These are phyloP conservation scores for Lepidium didymum DNA, from an alignment of 345 rosid genomes.

Conservation along the genomic window DNA sequence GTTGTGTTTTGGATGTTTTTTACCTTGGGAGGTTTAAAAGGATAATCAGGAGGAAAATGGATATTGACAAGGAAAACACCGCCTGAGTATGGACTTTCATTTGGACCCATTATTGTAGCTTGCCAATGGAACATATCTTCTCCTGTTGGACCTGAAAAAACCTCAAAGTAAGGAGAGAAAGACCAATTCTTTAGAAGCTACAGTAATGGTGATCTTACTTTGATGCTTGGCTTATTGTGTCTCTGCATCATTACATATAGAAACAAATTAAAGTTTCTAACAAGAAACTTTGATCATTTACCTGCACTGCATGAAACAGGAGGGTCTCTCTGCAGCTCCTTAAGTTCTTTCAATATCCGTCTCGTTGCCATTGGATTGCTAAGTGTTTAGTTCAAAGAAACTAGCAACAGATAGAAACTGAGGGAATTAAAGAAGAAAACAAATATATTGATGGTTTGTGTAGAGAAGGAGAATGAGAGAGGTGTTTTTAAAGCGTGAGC, in stretches of 20 bases:
- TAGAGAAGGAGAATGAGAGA: conserved; percentile 5
- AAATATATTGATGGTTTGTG: neutral
- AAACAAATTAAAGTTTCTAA: neutral
- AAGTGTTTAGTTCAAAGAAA: neutral
- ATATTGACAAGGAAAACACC: conserved; percentile 63
- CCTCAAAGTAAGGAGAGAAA: neutral
- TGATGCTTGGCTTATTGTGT: conserved; percentile 2
- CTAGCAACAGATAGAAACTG: neutral
- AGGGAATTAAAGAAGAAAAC: neutral
- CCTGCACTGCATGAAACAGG: conserved; percentile 76
- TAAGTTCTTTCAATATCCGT: conserved; percentile 57
- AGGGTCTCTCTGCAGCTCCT: conserved; percentile 65
- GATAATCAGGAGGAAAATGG: conserved; percentile 62
- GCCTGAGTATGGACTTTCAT: conserved; percentile 60
- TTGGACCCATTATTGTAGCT: conserved; percentile 66
- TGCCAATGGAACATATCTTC: conserved; percentile 74
- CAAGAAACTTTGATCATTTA: neutral
- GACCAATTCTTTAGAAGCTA: neutral
- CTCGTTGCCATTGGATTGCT: conserved; percentile 42
- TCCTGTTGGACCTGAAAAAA: conserved; percentile 45
- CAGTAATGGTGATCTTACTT: neutral
- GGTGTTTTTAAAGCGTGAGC: conserved; percentile 20
- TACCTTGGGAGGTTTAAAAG: conserved; percentile 72
- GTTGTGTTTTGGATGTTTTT: neutral
- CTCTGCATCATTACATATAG: neutral